phyloP scores from a whole-genome alignment of 2,329 filamentous ascomycete species.

The Chalaropsis ovoidea region DNA sequence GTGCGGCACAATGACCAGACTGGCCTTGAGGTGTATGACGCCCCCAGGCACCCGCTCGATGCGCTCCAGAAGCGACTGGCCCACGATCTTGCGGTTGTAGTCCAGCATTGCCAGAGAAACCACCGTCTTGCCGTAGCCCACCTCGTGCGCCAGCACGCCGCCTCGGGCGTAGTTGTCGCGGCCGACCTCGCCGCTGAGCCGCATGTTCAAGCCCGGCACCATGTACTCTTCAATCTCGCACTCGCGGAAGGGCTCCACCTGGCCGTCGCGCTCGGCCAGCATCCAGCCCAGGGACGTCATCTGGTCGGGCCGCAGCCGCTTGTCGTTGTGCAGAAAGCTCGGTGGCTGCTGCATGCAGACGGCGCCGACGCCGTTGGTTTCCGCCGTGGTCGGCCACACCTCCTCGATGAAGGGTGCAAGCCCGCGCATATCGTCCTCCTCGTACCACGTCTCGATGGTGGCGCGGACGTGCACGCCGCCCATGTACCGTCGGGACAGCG shows the following conservation, averaged over 20 bases:
- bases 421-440: neutral
- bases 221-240: constrained; percentile 35
- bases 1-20: constrained; percentile 35
- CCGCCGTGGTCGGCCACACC: constrained; percentile 4
- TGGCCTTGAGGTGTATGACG: constrained; percentile 31
- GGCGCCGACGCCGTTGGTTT: neutral
- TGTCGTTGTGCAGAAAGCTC: constrained; percentile 24
- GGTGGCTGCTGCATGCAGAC: constrained; percentile 19
- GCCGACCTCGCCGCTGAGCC: constrained; percentile 32
- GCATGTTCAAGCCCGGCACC: constrained; percentile 31
- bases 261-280: constrained; percentile 27
- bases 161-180: constrained; percentile 30
- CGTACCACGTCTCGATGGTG: constrained; percentile 16
- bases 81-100: constrained; percentile 27
- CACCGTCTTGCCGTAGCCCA: constrained; percentile 40
- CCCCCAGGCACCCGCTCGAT: neutral
- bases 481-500: neutral
- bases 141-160: constrained; percentile 37
- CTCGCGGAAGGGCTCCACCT: constrained; percentile 28
- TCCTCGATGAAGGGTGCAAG: constrained; percentile 16
- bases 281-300: constrained; percentile 29
- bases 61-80: constrained; percentile 28
- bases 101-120: constrained; percentile 35
- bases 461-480: neutral
- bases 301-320: constrained; percentile 28